Conservation (phyloP, 2,329 filamentous ascomycete species). For the Penicillium psychrosexuale region DNA sequence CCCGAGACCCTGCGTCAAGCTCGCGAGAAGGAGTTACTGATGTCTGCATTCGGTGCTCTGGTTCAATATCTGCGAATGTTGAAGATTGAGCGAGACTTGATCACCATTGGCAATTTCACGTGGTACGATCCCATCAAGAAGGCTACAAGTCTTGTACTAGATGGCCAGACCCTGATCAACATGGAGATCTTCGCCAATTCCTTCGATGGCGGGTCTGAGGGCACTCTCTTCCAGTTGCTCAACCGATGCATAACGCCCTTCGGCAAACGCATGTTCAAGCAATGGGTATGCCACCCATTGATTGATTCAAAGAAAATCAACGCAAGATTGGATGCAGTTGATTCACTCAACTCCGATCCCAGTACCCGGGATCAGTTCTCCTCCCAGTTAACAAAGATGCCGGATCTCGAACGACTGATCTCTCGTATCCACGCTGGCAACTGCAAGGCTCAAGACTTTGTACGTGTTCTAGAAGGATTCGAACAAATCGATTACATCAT, state of each 20-base stretch:
- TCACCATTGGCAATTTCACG: conserved; percentile 87
- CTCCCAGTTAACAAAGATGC: conserved; percentile 82
- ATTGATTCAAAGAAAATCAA: conserved; percentile 87
- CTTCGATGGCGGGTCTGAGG: conserved; percentile 77
- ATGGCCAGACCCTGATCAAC: conserved; percentile 95
- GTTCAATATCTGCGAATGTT: conserved; percentile 81
- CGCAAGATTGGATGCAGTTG: conserved; percentile 88
- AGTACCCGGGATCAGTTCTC: conserved; percentile 82
- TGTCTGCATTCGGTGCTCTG: conserved; percentile 88
- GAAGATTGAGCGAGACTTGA: conserved; percentile 81
- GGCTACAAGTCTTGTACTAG: conserved; percentile 80
- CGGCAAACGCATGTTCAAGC: conserved; percentile 89
- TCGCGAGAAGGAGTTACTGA: conserved; percentile 73
- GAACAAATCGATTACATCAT: conserved; percentile 97
- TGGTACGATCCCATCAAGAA: conserved; percentile 94
- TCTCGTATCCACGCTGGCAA: conserved; percentile 89
- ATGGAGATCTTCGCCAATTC: conserved; percentile 96
- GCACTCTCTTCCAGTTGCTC: conserved; percentile 83
- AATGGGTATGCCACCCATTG: conserved; percentile 96
- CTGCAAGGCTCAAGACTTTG: conserved; percentile 89
- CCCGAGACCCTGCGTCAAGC: conserved; percentile 69
- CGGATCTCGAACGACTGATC: conserved; percentile 88
- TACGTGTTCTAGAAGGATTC: conserved; percentile 89
- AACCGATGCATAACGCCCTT: conserved; percentile 96
- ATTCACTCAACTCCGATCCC: conserved; percentile 81